Evolutionary conservation across 192 early-diverging fungal genomes (phyloP), one percentile per base, ranked within the genome.

Genomic region (Umbelopsis sp.): DNA sequence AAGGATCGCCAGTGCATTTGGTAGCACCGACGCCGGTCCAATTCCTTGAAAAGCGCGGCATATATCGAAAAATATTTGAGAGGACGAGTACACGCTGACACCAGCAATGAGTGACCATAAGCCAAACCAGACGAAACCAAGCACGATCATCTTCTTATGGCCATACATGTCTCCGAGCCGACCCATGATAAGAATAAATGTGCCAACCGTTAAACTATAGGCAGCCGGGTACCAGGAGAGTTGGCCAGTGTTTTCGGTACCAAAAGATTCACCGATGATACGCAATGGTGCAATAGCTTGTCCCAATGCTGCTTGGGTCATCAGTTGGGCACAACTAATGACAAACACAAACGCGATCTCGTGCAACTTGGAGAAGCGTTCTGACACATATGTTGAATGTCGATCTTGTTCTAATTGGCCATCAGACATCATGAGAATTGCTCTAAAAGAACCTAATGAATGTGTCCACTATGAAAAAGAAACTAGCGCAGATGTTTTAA

Each of bases 121-220:
- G 47, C 74, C 73, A 65, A 80, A 80, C 79, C 79, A 80, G 45
- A 74, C 22, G 20, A 80, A 66, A 24, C 79, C 79, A 9, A 56
- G 12, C 3, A 80, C 32, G 65, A 80, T 76, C 45, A 74, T 45
- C 6, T 54, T 68, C 53, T 77, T 81, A 43, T 81, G 79, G 17
- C 79, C 79, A n/a, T 77, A 81, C 79, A 77, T 81, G 70, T 81
- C 79, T 44, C 79, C 79, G 29, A 81, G 79, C 36, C 76, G 76
- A 43, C 79, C 79, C 11, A 72, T 74, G 43, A 81, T 81, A 66
- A 81, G 41, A 26, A 81, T 65, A 69, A 81, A 81, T 2, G 79
- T 81, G 22, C 79, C 79, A 66, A 81, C 76, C 10, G 79, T 81
- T 53, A 81, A 36, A 1, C 72, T 81, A 67, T 77, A 81, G 49